Evolutionary conservation across 2,329 filamentous ascomycete genomes (phyloP), one percentile per base, ranked within the genome.

Genomic region (Stenocarpella maydis): DNA sequence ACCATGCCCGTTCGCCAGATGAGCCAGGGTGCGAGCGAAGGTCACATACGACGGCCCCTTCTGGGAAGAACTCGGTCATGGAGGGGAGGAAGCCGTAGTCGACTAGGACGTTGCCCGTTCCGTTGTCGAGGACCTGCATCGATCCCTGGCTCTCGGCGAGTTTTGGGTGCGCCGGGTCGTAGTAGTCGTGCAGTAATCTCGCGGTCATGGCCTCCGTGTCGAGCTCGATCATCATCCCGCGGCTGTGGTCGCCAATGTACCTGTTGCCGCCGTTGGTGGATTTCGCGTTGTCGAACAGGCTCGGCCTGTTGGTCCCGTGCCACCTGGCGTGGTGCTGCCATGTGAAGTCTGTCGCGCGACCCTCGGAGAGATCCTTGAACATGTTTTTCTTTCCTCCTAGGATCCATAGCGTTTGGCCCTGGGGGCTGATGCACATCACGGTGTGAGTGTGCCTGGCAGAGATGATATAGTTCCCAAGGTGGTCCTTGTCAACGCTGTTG

Each of bases 321-420:
- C 79, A 75, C 26, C 77, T 77, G 7, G 77, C 79, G 63, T 82
- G 78, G 71, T 82, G 80, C 72, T 82, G 80, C 77, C 80, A 82
- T 61, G 75, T 74, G 72, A 82, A 80, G 70, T 78, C 74, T 37
- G 77, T 79, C 12, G 80, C 80, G 4, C 66, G 72, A 14, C 78
- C 79, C 17, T 70, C 75, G 47, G 77, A 78, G 1, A 81, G 68
- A 65, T 82, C 80, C 15, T 43, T 17, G 67, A 81, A 82, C 53
- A 78, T 73, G 69, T 78, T 81, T n/a, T 73, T 55, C 24, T 73
- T 73, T 24, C 80, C 80, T 34, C 80, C 80, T 1, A 82, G 75
- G 0, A 74, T 75, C 80, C 80, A 82, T 26, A 81, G 71, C 1
- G 75, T 74, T 17, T 76, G 66, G 10, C 80, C 79, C 34, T 75